Conservation (phyloP, 2,329 filamentous ascomycete genomes). For the Penicillium sp. region DNA sequence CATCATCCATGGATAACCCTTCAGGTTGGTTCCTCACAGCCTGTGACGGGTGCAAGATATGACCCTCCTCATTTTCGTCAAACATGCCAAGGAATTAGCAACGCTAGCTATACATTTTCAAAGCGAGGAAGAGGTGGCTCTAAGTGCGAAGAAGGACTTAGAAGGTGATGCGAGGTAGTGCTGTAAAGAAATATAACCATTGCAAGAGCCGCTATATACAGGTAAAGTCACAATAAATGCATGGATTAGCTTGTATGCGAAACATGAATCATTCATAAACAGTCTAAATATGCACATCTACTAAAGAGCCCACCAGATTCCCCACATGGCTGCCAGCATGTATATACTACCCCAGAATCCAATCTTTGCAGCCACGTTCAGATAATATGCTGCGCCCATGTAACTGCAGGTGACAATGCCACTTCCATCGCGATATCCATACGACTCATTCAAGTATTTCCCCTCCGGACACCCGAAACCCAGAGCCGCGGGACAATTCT, state of each 20-base stretch:
- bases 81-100: neutral
- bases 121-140: neutral
- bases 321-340: slow-evolving; percentile 22
- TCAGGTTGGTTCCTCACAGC: too few relatives aligned
- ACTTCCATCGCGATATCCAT: slow-evolving; percentile 49
- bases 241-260: neutral
- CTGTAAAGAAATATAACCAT: too few relatives aligned
- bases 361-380: slow-evolving; percentile 40
- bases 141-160: neutral
- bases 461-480: slow-evolving; percentile 74
- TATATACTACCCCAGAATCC: slow-evolving; percentile 18
- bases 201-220: too few relatives aligned
- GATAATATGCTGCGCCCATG: slow-evolving; percentile 62
- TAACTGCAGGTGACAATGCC: slow-evolving; percentile 63
- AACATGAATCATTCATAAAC: neutral
- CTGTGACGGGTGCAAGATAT: too few relatives aligned
- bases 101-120: neutral
- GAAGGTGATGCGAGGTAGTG: too few relatives aligned
- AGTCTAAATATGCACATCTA: slow-evolving; percentile 11
- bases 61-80: too few relatives aligned
- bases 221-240: too few relatives aligned
- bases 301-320: slow-evolving; percentile 18
- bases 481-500: slow-evolving; percentile 78
- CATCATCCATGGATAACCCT: too few relatives aligned
- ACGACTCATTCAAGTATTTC: slow-evolving; percentile 54